phyloP scores from a whole-genome alignment of 1,139 yeast genomes.

The Debaryomycetaceae sp. region DNA sequence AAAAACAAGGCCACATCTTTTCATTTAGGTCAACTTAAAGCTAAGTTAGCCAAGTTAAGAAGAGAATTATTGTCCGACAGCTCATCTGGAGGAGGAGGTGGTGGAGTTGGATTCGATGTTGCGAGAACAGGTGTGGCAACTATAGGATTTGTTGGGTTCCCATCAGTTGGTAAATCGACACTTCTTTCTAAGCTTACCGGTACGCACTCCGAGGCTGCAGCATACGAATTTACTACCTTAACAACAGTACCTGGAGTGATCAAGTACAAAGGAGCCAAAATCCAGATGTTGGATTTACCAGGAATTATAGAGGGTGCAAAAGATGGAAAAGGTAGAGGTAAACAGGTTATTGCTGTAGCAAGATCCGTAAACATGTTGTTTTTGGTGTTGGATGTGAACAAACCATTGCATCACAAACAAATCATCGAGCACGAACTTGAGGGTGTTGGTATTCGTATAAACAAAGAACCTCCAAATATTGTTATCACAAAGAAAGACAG shows the following conservation, averaged over 20 bases:
- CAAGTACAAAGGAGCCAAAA: constrained; percentile 93
- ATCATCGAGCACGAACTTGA: constrained; percentile 93
- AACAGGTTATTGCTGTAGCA: constrained; percentile 97
- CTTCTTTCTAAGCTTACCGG: constrained; percentile 85
- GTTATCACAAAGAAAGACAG: constrained; percentile 86
- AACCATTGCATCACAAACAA: constrained; percentile 89
- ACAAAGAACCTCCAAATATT: constrained; percentile 90
- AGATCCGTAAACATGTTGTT: constrained; percentile 91
- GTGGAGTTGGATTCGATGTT: constrained; percentile 93
- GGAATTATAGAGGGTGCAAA: constrained; percentile 99
- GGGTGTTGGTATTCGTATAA: constrained; percentile 94
- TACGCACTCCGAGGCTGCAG: constrained; percentile 95
- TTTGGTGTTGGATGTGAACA: constrained; percentile 91
- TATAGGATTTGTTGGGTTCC: constrained; percentile 96
- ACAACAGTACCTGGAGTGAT: constrained; percentile 98
- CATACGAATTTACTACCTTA: constrained; percentile 93
- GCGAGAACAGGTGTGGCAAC: constrained; percentile 97
- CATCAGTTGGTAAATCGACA: constrained; percentile 97
- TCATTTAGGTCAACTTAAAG: constrained; percentile 95
- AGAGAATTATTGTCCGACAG: constrained; percentile 85
- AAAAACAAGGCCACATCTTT: constrained; percentile 94
- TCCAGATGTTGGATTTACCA: constrained; percentile 96
- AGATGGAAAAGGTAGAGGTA: constrained; percentile 99
- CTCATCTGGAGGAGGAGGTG: constrained; percentile 75
- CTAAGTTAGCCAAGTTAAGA: constrained; percentile 90